phyloP scores from a whole-genome alignment of 2,329 filamentous ascomycete species.

The Mycosphaerelloides madeirae region DNA sequence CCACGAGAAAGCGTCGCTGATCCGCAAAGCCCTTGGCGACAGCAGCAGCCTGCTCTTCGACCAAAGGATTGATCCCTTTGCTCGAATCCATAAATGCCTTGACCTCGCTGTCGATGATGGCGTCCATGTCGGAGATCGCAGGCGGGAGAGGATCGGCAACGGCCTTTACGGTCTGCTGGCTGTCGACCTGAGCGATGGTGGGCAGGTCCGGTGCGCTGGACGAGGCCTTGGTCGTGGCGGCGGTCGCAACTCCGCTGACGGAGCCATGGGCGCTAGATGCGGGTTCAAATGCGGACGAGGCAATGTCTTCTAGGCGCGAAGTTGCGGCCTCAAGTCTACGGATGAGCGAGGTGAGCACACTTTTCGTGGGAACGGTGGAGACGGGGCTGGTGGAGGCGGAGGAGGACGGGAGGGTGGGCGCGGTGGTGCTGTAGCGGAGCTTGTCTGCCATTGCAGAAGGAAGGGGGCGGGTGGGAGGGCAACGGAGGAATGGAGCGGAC shows the following conservation, averaged over 20 bases:
- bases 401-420: conserved; percentile 9
- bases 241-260: conserved; percentile 14
- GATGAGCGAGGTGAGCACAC: conserved; percentile 46
- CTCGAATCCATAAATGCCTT: conserved; percentile 74
- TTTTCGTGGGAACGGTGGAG: conserved; percentile 26
- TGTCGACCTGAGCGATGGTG: conserved; percentile 13
- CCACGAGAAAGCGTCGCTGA: conserved; percentile 80
- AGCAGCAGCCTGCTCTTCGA: conserved; percentile 62
- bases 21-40: conserved; percentile 68
- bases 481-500: conserved; percentile 2
- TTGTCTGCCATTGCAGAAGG: conserved; percentile 7
- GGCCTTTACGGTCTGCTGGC: conserved; percentile 28
- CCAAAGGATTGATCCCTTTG: conserved; percentile 64
- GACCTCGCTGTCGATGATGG: conserved; percentile 67
- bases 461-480: background rate
- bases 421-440: background rate
- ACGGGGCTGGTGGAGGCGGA: conserved; percentile 13
- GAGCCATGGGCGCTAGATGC: conserved; percentile 15
- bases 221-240: conserved; percentile 20
- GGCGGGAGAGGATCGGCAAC: conserved; percentile 57
- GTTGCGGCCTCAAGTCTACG: conserved; percentile 92
- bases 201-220: conserved; percentile 32
- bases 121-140: conserved; percentile 83
- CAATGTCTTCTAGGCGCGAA: conserved; percentile 92
- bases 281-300: conserved; percentile 62